These are phyloP conservation scores for Fusarium mangiferae DNA, from an alignment of 2,329 filamentous ascomycete genomes.

Conservation along the genomic window DNA sequence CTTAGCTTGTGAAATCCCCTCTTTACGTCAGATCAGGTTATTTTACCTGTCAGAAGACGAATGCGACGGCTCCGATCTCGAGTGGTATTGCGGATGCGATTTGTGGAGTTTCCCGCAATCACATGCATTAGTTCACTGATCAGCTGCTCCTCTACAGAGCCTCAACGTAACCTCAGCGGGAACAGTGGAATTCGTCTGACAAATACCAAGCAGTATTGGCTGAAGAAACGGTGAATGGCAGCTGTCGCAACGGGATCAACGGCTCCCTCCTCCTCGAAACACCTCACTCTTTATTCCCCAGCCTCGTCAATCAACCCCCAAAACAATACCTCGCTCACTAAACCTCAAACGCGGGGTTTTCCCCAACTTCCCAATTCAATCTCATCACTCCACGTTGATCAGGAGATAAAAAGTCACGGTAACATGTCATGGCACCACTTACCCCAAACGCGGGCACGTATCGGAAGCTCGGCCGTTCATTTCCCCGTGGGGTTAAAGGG, in stretches of 20 bases:
- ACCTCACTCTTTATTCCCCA: no score
- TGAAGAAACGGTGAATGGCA: no score
- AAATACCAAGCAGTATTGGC: rapidly evolving
- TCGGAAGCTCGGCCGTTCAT: conserved; percentile 13
- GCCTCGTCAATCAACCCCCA: not conserved
- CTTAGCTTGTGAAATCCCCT: not conserved
- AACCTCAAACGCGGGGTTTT: not conserved
- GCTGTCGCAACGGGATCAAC: rapidly evolving
- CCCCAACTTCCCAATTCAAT: not conserved
- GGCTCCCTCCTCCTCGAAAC: no score
- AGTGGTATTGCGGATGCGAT: not conserved
- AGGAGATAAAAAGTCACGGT: conserved; percentile 10
- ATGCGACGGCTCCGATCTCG: not conserved
- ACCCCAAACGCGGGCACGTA: conserved; percentile 26
- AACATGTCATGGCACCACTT: not conserved
- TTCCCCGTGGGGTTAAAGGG: conserved; percentile 23
- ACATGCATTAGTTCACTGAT: not conserved
- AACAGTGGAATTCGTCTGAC: not conserved
- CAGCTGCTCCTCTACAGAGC: not conserved
- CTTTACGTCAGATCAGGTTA: not conserved
- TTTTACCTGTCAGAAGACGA: rapidly evolving
- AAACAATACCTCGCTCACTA: not conserved
- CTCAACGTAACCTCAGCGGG: not conserved
- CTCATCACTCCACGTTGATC: not conserved
- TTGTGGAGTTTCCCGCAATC: not conserved